Evolutionary conservation across 257 asterid genomes (phyloP), one percentile per base, ranked within the genome.

Genomic region (Solanum sitiens): DNA sequence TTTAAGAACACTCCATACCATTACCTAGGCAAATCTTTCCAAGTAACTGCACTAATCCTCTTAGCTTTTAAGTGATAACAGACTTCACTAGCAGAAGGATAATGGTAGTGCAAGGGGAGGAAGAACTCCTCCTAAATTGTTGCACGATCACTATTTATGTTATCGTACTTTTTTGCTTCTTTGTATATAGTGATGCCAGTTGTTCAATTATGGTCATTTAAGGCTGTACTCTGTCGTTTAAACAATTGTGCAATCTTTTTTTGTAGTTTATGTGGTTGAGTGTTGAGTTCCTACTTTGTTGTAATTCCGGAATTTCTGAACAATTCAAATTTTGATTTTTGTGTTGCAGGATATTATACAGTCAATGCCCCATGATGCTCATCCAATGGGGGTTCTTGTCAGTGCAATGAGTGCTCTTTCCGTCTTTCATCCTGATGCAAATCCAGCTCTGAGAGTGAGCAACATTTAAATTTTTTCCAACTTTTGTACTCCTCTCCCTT

Each of bases 341-440:
- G 86, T 91, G 86, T 82, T 95, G 93, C 95, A 97, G 99, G 98
- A 97, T 85, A 97, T 95, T 84, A 97, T 97, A 91, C 98, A 97
- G 88, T 92, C 99, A 79, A 97, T 97, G 98, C 99, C 99, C 72
- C 99, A 97, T 90, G 98, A 97, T 92, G 99, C 99, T 88, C 99
- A 97, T 91, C 99, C 99, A 21, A 97, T 97, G 99, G 99, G 99
- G 89, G 99, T 95, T 89, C 98, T 97, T 88, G 98, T 97, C 89
- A 95, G 98, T 85, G 95, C 98, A 83, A 93, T 97, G 98, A 94
- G 99, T 90, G 95, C 98, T 82, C 98, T 97, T 83, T 97, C 99
- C 23, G 92, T 97, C 85, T 97, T 95, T 85, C 99, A 97, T 90
- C 99, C 98, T n/a, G 98, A 97, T 95, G 99, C 99, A n/a, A 97